Evolutionary conservation across 306 rosid species (phyloP), one percentile per base, ranked within the genome.

Genomic region (Vigna hirtella): DNA sequence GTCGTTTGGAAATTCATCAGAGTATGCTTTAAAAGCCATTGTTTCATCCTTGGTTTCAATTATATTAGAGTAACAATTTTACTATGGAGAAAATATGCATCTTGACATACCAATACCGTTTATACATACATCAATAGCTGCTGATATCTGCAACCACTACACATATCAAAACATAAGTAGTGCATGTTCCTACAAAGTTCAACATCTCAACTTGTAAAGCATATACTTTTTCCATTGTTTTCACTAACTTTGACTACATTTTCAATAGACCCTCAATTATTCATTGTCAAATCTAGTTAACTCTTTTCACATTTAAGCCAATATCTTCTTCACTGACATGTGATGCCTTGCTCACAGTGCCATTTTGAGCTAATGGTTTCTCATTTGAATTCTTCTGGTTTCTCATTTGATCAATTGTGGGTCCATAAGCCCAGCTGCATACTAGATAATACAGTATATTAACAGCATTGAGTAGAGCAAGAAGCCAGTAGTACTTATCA

Each of bases 341-440:
- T 47, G 70, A 42, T 20, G 64, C 36, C 50, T 76, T 51, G 55
- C 42, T 38, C 69, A 34, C 6, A 34, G 53, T 75, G n/a, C 34
- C 43, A 38, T 64, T 12, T 56, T 73, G 80, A 38, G 65, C 48
- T 28, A 66, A 40, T 26, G 49, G 77, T 34, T 70, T 83, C 24
- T 73, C 84, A 34, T 49, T 74, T 40, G 75, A 17, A 18, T 3
- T 26, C 28, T 26, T 26, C 28, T 26, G 49, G 77, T 34, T 70
- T 83, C 24, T 73, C 84, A 34, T 49, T 74, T 72, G 66, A 82
- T 82, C 84, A 30, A 58, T 78, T 2, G 84, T 66, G 51, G 91
- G 89, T 36, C 91, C 96, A 74, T 87, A 91, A 30, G 89, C 84
- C 96, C 93, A 89, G 42, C 88, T 82, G 59, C 93, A 87, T 0